Percentiles rank a stretch among this genome's conserved stretches.
These are phyloP conservation scores for Cryptosporidium andersoni DNA, from an alignment of 169 alveolate species.

Conservation along the genomic window DNA sequence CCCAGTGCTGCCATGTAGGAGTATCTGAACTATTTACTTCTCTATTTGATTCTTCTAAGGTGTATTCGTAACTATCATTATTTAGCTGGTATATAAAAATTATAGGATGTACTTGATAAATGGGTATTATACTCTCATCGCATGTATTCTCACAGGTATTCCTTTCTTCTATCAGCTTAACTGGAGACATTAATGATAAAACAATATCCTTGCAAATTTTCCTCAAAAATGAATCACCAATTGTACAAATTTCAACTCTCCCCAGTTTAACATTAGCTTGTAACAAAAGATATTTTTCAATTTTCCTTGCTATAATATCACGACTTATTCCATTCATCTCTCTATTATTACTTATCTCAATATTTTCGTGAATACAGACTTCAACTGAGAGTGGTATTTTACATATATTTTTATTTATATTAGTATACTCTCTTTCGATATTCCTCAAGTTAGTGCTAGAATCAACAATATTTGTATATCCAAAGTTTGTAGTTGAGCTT, in stretches of 20 bases:
- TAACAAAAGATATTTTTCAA: constrained; percentile 38
- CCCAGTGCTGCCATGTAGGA: constrained; percentile 77
- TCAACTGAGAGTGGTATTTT: constrained; percentile 62
- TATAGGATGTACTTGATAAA: constrained; percentile 38
- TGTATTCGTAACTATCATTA: constrained; percentile 35
- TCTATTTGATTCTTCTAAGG: constrained; percentile 2
- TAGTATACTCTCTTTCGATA: not conserved
- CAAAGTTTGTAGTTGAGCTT: too few relatives aligned
- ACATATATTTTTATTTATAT: not conserved
- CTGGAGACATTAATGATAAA: constrained; percentile 54
- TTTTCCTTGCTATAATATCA: constrained; percentile 2
- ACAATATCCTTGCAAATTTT: constrained; percentile 38
- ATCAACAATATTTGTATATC: too few relatives aligned
- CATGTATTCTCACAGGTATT: not conserved
- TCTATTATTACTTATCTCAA: constrained; percentile 7
- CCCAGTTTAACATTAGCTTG: constrained; percentile 64
- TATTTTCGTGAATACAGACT: constrained; percentile 43
- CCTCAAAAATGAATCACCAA: constrained; percentile 68
- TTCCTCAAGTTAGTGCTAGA: not conserved
- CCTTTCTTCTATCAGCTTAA: constrained; percentile 17
- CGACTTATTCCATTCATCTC: constrained; percentile 8
- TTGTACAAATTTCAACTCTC: constrained; percentile 9
- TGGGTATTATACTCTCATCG: constrained; percentile 17
- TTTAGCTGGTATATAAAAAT: constrained; percentile 38
- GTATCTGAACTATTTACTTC: constrained; percentile 32